phyloP scores from a whole-genome alignment of 768 basidiomycete species.

The Termitomyces sp. region DNA sequence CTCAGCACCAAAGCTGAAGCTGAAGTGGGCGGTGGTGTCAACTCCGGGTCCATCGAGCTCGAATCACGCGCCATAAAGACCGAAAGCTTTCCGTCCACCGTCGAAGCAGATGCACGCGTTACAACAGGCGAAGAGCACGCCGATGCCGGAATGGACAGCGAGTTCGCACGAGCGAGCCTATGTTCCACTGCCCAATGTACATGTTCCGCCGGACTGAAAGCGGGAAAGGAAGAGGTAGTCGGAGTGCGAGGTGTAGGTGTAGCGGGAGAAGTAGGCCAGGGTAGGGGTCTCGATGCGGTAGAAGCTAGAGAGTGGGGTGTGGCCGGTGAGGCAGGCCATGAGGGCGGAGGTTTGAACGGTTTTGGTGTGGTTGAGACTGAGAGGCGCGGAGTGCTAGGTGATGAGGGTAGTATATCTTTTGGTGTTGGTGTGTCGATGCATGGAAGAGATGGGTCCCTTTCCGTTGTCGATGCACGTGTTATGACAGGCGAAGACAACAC shows the following conservation, averaged over 20 bases:
- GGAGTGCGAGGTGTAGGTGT: not conserved
- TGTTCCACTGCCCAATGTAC: not conserved
- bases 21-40: not conserved
- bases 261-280: not conserved
- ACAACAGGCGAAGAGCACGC: not conserved
- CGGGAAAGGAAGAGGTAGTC: not conserved
- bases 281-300: not conserved
- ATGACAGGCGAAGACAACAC: not conserved
- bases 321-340: not conserved
- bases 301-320: not conserved
- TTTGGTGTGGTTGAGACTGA: not conserved
- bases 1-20: not conserved
- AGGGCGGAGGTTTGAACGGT: not conserved
- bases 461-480: not conserved
- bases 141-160: not conserved
- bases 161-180: not conserved
- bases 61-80: not conserved
- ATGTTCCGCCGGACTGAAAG: not conserved
- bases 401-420: not conserved
- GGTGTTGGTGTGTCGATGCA: not conserved
- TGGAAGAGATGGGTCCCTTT: not conserved
- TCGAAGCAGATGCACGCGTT: not conserved
- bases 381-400: not conserved
- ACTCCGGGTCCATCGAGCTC: not conserved
- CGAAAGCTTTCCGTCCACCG: not conserved